phyloP scores from a whole-genome alignment of 352 stramenopile species.

The Globisporangium echinulatum region DNA sequence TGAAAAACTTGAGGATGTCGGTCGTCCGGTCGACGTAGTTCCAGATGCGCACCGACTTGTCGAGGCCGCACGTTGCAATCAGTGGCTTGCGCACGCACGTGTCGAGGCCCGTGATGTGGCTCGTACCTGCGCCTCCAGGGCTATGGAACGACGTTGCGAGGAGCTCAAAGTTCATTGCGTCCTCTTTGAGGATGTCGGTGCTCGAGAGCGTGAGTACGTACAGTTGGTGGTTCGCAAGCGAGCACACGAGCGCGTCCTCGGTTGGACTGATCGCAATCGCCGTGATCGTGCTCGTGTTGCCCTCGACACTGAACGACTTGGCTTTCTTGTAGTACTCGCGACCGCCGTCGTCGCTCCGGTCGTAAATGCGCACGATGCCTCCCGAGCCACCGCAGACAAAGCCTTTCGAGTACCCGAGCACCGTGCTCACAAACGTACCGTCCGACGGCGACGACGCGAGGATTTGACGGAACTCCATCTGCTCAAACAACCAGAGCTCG shows the following conservation, averaged over 20 bases:
- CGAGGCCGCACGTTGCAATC: conserved; percentile 85
- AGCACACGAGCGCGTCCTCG: conserved; percentile 87
- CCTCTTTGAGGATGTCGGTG: conserved; percentile 90
- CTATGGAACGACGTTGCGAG: conserved; percentile 86
- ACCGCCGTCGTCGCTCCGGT: conserved; percentile 70
- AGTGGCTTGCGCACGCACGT: conserved; percentile 90
- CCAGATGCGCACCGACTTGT: conserved; percentile 90
- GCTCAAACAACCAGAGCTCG: conserved; percentile 91
- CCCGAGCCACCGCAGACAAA: conserved; percentile 80
- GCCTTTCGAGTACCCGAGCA: conserved; percentile 88
- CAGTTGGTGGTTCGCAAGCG: conserved; percentile 86
- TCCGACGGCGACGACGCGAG: conserved; percentile 69
- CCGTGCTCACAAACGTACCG: conserved; percentile 71
- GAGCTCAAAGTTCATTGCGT: conserved; percentile 92
- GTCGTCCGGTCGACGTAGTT: conserved; percentile 91
- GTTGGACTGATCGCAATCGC: conserved; percentile 85
- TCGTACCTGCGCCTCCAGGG: conserved; percentile 39
- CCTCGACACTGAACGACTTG: conserved; percentile 86
- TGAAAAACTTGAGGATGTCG: conserved; percentile 90
- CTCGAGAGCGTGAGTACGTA: conserved; percentile 88
- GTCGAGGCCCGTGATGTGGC: conserved; percentile 90
- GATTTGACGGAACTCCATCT: conserved; percentile 86
- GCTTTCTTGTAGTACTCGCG: conserved; percentile 89
- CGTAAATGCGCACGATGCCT: conserved; percentile 74
- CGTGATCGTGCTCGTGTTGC: conserved; percentile 68